Base-by-base conservation (phyloP, 1,284 basidiomycete genomes). In the Cryptococcus sp. region DNA sequence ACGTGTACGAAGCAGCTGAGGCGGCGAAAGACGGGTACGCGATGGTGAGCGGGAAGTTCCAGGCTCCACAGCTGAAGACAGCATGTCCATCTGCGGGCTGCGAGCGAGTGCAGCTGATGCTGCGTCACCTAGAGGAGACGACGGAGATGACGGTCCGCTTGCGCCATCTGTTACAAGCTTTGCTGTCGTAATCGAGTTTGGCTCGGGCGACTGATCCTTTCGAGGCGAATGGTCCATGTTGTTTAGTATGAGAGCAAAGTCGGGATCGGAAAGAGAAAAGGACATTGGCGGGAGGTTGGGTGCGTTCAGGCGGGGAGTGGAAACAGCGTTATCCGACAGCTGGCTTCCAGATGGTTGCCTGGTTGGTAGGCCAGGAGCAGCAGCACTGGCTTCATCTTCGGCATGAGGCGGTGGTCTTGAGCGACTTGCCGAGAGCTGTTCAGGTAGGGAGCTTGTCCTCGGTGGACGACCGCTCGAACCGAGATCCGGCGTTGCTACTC, bases 241-340 rank as follows among this genome's bases (percentile, higher is more conserved):
- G 48, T 75, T 75, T 20, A 80, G 65, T 17, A 80, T 70, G 13
- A 70, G 52, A 3, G 78, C 77, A 69, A 80, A 80, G 62, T 80
- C 78, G 3, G 79, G 77, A 56, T 80, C 78, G 19, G 77, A 77
- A 1, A 79, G 58, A 11, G 76, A 77, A 62, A 79, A 80, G 13
- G 74, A 74, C 67, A 80, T 75, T 10, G 72, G 72, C 10, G 76
- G 74, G 13, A 78, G 60, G 25, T 67, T 65, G 16, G 77, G 76
- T 0, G 77, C 72, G 23, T 71, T 70, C n/a, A 79, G 64, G 17
- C 69, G 60, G 5, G 77, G 78, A 17, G 72, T 68, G n/a, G 66
- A 52, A 19, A 47, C 35, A 31, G 53, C 57, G 16, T 49, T 39
- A 8, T 62, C 64, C 10, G 57, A 50, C 35, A 55, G 50, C 53